Conservation (phyloP, 768 basidiomycete genomes). For the Lentinula raphanica region DNA sequence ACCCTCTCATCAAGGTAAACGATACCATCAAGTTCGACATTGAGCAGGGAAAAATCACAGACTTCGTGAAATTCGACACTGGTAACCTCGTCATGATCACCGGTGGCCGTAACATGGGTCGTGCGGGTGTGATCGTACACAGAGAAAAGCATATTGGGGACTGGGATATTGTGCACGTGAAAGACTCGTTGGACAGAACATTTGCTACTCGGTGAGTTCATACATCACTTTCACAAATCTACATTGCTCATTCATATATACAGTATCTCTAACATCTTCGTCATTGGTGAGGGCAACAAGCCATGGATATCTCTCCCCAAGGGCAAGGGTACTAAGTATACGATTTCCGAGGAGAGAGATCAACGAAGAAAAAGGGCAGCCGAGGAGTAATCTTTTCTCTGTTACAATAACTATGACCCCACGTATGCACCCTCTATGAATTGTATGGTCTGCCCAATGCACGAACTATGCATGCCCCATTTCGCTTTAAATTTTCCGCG, state of each 20-base stretch:
- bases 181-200: slow-evolving; percentile 90
- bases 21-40: slow-evolving; percentile 98
- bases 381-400: slow-evolving; percentile 48
- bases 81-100: slow-evolving; percentile 98
- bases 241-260: background rate
- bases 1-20: slow-evolving; percentile 91
- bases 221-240: background rate
- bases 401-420: background rate
- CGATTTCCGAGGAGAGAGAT: slow-evolving; percentile 95
- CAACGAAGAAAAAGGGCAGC: slow-evolving; percentile 78
- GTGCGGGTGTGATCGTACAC: slow-evolving; percentile 93
- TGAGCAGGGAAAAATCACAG: slow-evolving; percentile 87
- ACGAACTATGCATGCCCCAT: background rate
- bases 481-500: no score
- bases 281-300: slow-evolving; percentile 94
- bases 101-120: slow-evolving; percentile 99
- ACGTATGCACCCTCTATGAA: slow-evolving; percentile 10
- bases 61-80: slow-evolving; percentile 93
- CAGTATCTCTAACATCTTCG: slow-evolving; percentile 95
- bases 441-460: slow-evolving; percentile 3
- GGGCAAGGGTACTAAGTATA: slow-evolving; percentile 97
- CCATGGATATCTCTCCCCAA: slow-evolving; percentile 95
- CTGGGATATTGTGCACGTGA: slow-evolving; percentile 98
- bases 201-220: slow-evolving; percentile 92
- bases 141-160: slow-evolving; percentile 97